Base-by-base conservation (phyloP, 2,329 filamentous ascomycete genomes). In the Fusarium hostae region DNA sequence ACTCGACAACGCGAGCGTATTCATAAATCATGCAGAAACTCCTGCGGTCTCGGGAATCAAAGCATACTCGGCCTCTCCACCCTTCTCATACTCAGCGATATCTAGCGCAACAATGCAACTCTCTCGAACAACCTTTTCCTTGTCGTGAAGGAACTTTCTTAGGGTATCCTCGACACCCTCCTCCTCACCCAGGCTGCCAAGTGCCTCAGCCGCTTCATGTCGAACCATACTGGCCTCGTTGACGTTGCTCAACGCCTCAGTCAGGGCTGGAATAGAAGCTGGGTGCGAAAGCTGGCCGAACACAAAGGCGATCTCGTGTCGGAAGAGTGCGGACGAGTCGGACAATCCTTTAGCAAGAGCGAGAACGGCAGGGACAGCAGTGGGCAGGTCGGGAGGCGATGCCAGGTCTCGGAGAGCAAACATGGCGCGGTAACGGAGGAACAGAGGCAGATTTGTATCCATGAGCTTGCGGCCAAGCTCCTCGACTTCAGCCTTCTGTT, bases 231-330 rank as follows among this genome's bases (percentile, higher is more conserved):
- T 94, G 28, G 90, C 92, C 84, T 99, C 96, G 60, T 93, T 86
- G 52, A 88, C 84, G 80, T 99, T 87, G 76, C 92, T 92, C 65
- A 99, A 86, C 2, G 93, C 90, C 56, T 89, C 89, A 20, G 92
- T 92, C 64, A 99, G 88, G 66, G 94, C 94, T 7, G 96, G 95
- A 74, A 99, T 98, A 2, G 94, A 97, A n/a, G 95, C 95, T 3
- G 96, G 96, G 79, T 99, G 96, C 60, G 93, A 94, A 57, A 99
- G 87, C 82, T 99, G 96, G 60, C 96, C 96, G 76, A 99, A 99
- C 18, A 99, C 96, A 80, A 99, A 99, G 18, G 96, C 96, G 73
- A 99, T 94, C 81, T 99, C 96, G 84, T 99, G 96, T 74, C 96
- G 91, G 87, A 99, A 98, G 11, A 99, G 89, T 9, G 95, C 95